Evolutionary conservation across 805 yeast species (phyloP), one percentile per base, ranked within the genome.

Genomic region (Vanderwaltozyma verrucispora): DNA sequence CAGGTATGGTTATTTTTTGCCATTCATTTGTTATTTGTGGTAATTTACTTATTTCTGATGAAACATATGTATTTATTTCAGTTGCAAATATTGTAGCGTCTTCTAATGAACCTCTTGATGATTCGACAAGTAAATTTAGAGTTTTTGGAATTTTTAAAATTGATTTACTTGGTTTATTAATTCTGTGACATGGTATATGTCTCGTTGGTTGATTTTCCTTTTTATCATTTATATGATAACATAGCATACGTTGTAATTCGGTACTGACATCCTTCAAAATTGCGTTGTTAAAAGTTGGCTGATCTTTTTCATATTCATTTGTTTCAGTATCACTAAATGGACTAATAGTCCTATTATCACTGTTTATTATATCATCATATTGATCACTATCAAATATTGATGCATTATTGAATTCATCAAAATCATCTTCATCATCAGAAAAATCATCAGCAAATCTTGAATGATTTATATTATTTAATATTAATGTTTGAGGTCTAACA

Each of bases 31-130:
- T 42, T 6, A 56, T 49, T 6, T 37, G 33, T 2, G 59, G 59
- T 30, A 56, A 39, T 37, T 44, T 42, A 19, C 25, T 43, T 6
- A 32, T 44, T 16, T 39, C 37, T 26, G 18, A 24, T 15, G n/a
- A 19, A 11, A 43, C 35, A 20, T 37, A 38, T 20, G 45, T 29
- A 16, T 56, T 56, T 2, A 56, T 49, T 39, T 56, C 62, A 11
- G 62, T 56, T n/a, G 60, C 62, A 40, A 48, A 56, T 10, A 56
- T 50, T 21, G 62, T 55, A 5, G 62, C 62, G 35, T 56, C 59
- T 26, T 50, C 48, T 21, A 50, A 28, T 7, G 52, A 48, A 6
- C 60, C 60, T 28, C 44, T 53, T 7, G 56, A 46, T 4, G 62
- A 53, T 19, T 51, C 45, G 10, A 56, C 58, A 28, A 56, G 36